Evolutionary conservation across 345 rosid species (phyloP), one percentile per base, ranked within the genome.

Genomic region (Eucalyptus melliodora): DNA sequence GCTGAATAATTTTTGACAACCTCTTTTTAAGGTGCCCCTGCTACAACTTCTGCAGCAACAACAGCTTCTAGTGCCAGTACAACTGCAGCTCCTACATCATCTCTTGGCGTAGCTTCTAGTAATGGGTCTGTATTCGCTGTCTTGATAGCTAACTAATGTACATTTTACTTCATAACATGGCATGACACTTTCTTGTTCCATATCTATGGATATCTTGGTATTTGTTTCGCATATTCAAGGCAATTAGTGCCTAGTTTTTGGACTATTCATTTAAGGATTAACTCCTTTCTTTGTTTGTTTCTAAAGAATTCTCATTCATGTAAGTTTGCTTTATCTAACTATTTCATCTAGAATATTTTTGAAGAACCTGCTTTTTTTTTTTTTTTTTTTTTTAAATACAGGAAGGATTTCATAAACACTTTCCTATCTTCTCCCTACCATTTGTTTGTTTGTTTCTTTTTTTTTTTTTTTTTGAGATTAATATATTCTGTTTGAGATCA

Each of bases 101-200:
- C 96, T 87, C 96, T 96, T 93, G 91, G 91, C 88, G 94, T 93
- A 86, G 91, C 97, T 91, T 93, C 96, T 72, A 94, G 94, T 92
- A 94, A 95, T 90, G 99, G 99, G 99, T 97, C 90, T 83, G 97
- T 91, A 88, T 45, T 42, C 24, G 56, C 89, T 88, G 19, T 88
- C 56, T 69, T 34, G 53, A 27, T 72, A 40, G 80, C 26, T 37
- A 34, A 7, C 23, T 55, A 13, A 53, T 83, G 16, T 82, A 77
- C 83, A 11, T 77, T 77, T 37, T 40, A 77, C 83, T 77, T 77
- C 27, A 77, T 16, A 50, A 69, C 87, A 86, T 77, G 47, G 53
- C 83, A 42, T 16, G 5, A 34, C n/a, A 19, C 24, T 37, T 51
- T 59, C 30, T 50, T 86, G 87, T 86, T 86, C 10, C 40, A 31